A percentile compares a stretch with the other conserved stretches of the same genome.
These are phyloP conservation scores for Conticribra weissflogii DNA, from an alignment of 108 stramenopile species.

Conservation along the genomic window DNA sequence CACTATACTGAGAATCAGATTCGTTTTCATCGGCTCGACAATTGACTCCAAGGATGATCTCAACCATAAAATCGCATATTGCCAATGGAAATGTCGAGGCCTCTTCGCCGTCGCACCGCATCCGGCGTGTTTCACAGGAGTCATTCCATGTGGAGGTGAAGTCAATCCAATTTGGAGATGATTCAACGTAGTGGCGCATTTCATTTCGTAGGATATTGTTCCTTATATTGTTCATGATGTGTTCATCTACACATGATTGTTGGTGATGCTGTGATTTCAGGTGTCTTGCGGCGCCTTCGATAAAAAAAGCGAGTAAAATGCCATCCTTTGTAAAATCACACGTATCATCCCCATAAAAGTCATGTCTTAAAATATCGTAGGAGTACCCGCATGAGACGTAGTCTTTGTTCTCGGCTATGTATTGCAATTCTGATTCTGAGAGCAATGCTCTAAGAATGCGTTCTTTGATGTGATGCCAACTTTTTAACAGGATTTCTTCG, in stretches of 20 bases:
- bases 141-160: too few relatives aligned
- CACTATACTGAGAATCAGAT: background rate
- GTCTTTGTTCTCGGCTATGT: background rate
- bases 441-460: slow-evolving; percentile 7
- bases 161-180: too few relatives aligned
- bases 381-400: background rate
- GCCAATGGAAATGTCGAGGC: too few relatives aligned
- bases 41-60: too few relatives aligned
- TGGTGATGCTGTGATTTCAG: background rate
- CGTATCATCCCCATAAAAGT: slow-evolving; percentile 6
- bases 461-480: background rate
- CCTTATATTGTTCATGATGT: background rate
- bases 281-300: slow-evolving; percentile 19
- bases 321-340: slow-evolving; percentile 7
- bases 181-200: too few relatives aligned
- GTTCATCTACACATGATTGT: background rate
- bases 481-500: background rate
- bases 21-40: background rate
- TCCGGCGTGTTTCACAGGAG: too few relatives aligned
- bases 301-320: slow-evolving; percentile 10
- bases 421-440: background rate
- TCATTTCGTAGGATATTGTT: background rate
- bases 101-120: too few relatives aligned
- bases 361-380: slow-evolving; percentile 4
- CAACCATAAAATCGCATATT: too few relatives aligned